phyloP scores from a whole-genome alignment of 768 basidiomycete species.

The Filobasidium wieringae region DNA sequence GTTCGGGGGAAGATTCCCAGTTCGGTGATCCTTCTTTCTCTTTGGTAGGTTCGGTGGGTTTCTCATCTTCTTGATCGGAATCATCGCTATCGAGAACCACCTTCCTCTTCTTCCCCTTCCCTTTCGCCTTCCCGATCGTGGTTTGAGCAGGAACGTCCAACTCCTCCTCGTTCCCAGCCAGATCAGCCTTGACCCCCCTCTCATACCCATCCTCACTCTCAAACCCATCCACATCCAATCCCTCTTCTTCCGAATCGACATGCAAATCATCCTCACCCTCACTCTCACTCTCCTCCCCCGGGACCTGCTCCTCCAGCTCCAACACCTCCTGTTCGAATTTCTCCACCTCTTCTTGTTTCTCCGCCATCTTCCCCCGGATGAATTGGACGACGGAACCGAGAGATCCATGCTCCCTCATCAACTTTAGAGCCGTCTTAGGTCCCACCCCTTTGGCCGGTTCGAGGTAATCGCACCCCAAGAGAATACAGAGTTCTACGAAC shows the following conservation, averaged over 20 bases:
- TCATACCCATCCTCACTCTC: constrained; percentile 19
- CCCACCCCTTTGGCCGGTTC: constrained; percentile 97
- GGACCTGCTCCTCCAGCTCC: constrained; percentile 19
- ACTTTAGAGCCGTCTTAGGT: constrained; percentile 87
- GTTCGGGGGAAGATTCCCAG: constrained; percentile 7
- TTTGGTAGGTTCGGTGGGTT: neutral
- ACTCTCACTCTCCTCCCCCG: constrained; percentile 14
- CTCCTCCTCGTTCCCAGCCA: constrained; percentile 41
- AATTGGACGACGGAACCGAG: constrained; percentile 64
- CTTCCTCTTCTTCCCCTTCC: constrained; percentile 54
- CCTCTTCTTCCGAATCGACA: constrained; percentile 11
- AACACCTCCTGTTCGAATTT: constrained; percentile 12
- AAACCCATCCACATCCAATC: constrained; percentile 5
- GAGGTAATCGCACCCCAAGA: constrained; percentile 95
- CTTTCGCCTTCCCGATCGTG: constrained; percentile 54
- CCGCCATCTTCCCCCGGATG: constrained; percentile 58
- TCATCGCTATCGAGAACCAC: constrained; percentile 51
- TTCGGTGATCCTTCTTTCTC: constrained; percentile 35
- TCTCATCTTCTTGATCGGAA: constrained; percentile 41
- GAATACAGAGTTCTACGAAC: constrained; percentile 93
- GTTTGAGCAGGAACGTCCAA: constrained; percentile 6
- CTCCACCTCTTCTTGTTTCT: constrained; percentile 28
- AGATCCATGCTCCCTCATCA: constrained; percentile 67
- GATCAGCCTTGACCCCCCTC: constrained; percentile 11
- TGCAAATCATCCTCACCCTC: constrained; percentile 14